Percentiles rank a stretch among this genome's conserved stretches.
Conservation (phyloP, 768 basidiomycete genomes). For the Gymnopilus junonius region DNA sequence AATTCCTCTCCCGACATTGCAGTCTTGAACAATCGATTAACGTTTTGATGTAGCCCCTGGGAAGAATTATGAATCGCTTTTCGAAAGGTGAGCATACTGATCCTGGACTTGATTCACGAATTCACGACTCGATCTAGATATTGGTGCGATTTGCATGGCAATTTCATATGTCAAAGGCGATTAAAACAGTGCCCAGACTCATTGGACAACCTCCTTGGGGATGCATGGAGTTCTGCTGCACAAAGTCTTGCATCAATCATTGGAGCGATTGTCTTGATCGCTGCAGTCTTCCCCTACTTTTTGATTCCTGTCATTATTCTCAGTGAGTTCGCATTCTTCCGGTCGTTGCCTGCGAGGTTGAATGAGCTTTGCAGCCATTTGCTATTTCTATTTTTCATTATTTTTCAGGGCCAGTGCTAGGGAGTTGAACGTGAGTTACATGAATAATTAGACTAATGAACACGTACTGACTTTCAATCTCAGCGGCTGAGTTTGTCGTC, state of each 20-base stretch:
- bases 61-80: conserved; percentile 89
- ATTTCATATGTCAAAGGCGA: too few relatives aligned
- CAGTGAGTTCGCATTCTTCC: not conserved
- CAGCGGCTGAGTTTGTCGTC: conserved; percentile 55
- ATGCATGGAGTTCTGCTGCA: conserved; percentile 72
- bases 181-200: conserved; percentile 56
- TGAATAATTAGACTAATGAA: too few relatives aligned
- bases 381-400: conserved; percentile 67
- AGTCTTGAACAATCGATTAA: too few relatives aligned
- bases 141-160: not conserved
- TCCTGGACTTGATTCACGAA: not conserved
- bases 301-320: conserved; percentile 63
- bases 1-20: too few relatives aligned
- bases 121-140: not conserved
- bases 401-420: conserved; percentile 87
- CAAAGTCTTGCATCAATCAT: conserved; percentile 63
- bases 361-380: not conserved
- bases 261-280: conserved; percentile 77
- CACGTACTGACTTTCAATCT: too few relatives aligned
- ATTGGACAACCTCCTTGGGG: conserved; percentile 71
- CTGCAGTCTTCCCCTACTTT: conserved; percentile 82
- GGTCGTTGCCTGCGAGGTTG: not conserved
- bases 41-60: conserved; percentile 57
- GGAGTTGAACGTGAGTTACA: conserved; percentile 72
- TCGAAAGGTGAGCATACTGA: conserved; percentile 58